Evolutionary conservation across 2,329 filamentous ascomycete species (phyloP), one percentile per base, ranked within the genome.

Genomic region (Coniochaeta sp.): DNA sequence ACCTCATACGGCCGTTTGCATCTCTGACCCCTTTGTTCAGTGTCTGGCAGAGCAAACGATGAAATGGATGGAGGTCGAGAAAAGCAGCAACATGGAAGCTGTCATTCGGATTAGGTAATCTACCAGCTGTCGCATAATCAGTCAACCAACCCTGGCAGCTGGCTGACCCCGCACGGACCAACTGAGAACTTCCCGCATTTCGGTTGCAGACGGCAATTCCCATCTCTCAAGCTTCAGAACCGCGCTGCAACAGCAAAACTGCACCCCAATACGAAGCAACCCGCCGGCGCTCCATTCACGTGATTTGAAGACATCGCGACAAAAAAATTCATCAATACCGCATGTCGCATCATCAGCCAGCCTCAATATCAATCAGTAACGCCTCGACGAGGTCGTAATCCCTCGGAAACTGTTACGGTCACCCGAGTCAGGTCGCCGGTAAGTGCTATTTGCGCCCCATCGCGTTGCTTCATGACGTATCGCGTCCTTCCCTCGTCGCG

Each of bases 221-320:
- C 38, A n/a, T 24, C 38, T n/a, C n/a, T n/a, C n/a, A n/a, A n/a
- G n/a, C n/a, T n/a, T n/a, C n/a, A n/a, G n/a, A n/a, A n/a, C n/a
- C n/a, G n/a, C n/a, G n/a, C n/a, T n/a, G n/a, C n/a, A n/a, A n/a
- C n/a, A n/a, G n/a, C n/a, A n/a, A n/a, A 42, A 16, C n/a, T 35
- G 5, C 13, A 35, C 35, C 20, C 35, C 35, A 46, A 28, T 20
- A 14, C 6, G 16, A 27, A 47, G 4, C 45, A 28, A n/a, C n/a
- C n/a, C n/a, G n/a, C n/a, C 13, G 20, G 9, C 26, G 45, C 30
- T 16, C n/a, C 45, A 18, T 26, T 26, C 47, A 49, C 47, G 47
- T 49, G 47, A 49, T 49, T 35, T 24, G 20, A 24, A 18, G 13
- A 32, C 47, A 35, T 49, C 47, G 47, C 47, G 47, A 32, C 47